A percentile compares a stretch with the other conserved stretches of the same genome.
phyloP scores from a whole-genome alignment of 805 yeast species.

The Yamadazyma sp. region DNA sequence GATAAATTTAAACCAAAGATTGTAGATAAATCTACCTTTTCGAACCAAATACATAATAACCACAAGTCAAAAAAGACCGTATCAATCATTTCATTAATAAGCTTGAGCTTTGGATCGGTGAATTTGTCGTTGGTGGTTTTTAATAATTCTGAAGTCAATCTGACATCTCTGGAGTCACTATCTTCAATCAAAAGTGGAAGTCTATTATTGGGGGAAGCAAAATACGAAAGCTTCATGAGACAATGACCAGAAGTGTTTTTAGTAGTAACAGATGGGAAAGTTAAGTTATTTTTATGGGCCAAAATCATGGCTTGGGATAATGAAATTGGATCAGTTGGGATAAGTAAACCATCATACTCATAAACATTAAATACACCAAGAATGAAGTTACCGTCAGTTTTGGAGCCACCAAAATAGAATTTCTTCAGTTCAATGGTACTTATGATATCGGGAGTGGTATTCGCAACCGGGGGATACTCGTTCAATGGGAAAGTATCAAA shows the following conservation, averaged over 20 bases:
- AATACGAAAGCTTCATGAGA: constrained; percentile 44
- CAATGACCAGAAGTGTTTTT: constrained; percentile 17
- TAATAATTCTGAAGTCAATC: constrained; percentile 10
- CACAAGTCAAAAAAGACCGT: constrained; percentile 50
- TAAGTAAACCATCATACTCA: constrained; percentile 22
- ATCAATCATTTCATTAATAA: constrained; percentile 44
- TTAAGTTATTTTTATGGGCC: constrained; percentile 41
- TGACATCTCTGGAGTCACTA: constrained; percentile 29
- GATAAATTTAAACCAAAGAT: constrained; percentile 7
- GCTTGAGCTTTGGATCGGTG: constrained; percentile 7
- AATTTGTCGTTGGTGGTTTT: background rate
- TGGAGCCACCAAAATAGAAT: constrained; percentile 11
- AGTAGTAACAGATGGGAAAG: constrained; percentile 33
- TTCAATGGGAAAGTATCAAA: constrained; percentile 53
- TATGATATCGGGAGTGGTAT: constrained; percentile 12
- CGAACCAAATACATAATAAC: constrained; percentile 29
- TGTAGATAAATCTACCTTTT: constrained; percentile 10
- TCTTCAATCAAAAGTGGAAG: constrained; percentile 60
- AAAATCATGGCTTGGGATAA: constrained; percentile 45
- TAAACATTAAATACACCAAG: constrained; percentile 53
- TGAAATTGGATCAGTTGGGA: constrained; percentile 62
- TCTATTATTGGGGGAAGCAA: constrained; percentile 46
- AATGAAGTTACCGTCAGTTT: constrained; percentile 32
- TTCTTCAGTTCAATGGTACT: constrained; percentile 20
- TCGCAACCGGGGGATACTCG: constrained; percentile 36